phyloP scores from a whole-genome alignment of 176 grass and related monocot genomes.

The Panicum miliaceum region DNA sequence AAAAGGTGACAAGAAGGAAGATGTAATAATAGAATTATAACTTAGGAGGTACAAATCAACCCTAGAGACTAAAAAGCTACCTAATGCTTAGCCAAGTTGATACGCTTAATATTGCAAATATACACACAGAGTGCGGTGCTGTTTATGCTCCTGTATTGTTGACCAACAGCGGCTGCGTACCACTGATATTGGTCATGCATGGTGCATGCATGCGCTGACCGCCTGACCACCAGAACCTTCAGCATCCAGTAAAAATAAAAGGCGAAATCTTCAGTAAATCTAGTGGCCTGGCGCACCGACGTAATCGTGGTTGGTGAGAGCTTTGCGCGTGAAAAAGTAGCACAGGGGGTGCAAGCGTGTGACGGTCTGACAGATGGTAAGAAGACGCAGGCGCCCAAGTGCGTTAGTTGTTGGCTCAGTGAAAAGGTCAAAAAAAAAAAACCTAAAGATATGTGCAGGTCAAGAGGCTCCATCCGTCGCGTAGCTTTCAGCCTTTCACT shows the following conservation, averaged over 20 bases:
- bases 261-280: background rate
- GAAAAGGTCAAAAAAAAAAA: background rate
- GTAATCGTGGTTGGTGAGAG: background rate
- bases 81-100: background rate
- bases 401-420: conserved; percentile 13
- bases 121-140: too few relatives aligned
- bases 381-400: background rate
- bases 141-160: background rate
- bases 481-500: background rate
- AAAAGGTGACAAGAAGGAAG: too few relatives aligned
- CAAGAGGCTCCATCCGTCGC: background rate
- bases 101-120: too few relatives aligned
- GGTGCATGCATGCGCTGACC: background rate
- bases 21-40: too few relatives aligned
- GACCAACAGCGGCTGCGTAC: background rate
- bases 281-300: background rate
- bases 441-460: background rate
- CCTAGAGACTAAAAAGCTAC: background rate
- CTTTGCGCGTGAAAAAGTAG: background rate
- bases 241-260: background rate
- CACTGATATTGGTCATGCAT: background rate
- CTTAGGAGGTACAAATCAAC: too few relatives aligned
- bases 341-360: background rate
- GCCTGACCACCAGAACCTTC: background rate
- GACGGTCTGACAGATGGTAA: background rate